A percentile compares a stretch with the other conserved stretches of the same genome.
Conservation (phyloP, 2,329 filamentous ascomycete genomes). For the Beauveria pseudobassiana region DNA sequence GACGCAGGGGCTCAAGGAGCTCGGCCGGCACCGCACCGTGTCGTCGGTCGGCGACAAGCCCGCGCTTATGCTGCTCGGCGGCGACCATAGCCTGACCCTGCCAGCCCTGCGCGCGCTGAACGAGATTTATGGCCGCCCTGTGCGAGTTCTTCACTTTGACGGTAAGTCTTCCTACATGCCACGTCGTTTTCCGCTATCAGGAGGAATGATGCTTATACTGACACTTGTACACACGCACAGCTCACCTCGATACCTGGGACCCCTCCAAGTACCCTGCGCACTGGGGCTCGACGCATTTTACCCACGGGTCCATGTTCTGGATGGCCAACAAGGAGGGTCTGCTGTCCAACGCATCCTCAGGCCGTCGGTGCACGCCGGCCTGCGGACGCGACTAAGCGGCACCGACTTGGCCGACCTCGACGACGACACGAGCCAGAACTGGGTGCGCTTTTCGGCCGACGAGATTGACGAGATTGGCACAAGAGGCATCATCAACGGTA, state of each 20-base stretch:
- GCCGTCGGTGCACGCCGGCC: constrained; percentile 70
- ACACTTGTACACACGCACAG: constrained; percentile 16
- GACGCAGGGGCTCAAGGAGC: constrained; percentile 69
- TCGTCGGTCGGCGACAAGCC: constrained; percentile 31
- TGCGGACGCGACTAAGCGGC: constrained; percentile 67
- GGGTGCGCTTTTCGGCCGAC: constrained; percentile 67
- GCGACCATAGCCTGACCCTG: constrained; percentile 65
- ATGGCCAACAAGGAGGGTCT: constrained; percentile 74
- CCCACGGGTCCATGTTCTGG: constrained; percentile 90
- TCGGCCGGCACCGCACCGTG: constrained; percentile 39
- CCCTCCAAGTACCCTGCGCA: constrained; percentile 70
- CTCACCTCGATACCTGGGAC: constrained; percentile 80
- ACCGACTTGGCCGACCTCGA: constrained; percentile 58
- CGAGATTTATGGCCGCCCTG: constrained; percentile 51
- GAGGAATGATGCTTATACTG: background rate
- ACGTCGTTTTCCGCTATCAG: background rate
- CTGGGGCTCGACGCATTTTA: constrained; percentile 63
- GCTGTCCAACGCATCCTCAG: constrained; percentile 53
- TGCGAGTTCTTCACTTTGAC: constrained; percentile 71
- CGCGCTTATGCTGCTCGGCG: constrained; percentile 62
- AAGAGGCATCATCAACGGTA: constrained; percentile 59
- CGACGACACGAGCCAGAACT: constrained; percentile 64
- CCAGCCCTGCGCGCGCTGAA: constrained; percentile 61
- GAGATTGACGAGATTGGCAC: constrained; percentile 80
- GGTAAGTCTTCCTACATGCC: constrained; percentile 16